Percentiles rank a stretch among this genome's conserved stretches.
Conservation (phyloP, 495 filamentous ascomycete genomes). For the Daldinia childiae region DNA sequence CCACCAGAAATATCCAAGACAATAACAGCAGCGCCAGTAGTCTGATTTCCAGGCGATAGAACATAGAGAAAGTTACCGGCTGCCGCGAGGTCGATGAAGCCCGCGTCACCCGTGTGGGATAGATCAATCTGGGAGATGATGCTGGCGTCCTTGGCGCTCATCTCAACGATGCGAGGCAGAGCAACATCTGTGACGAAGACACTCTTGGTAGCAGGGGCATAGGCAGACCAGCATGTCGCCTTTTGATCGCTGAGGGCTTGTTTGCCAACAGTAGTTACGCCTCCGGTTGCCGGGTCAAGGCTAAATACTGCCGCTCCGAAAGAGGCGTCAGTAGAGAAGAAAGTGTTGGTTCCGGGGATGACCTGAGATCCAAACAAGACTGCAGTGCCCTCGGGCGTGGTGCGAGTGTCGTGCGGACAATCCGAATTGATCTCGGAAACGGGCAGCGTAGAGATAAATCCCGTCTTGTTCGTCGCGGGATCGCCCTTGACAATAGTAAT, state of each 20-base stretch:
- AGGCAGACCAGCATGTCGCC: conserved; percentile 66
- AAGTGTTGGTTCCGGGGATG: conserved; percentile 50
- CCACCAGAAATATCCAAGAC: conserved; percentile 61
- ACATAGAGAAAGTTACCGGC: conserved; percentile 64
- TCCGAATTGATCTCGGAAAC: conserved; percentile 19
- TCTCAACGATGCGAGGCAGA: conserved; percentile 62
- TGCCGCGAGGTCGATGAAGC: conserved; percentile 64
- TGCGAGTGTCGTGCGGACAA: conserved; percentile 36
- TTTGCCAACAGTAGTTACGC: conserved; percentile 43
- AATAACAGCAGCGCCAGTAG: conserved; percentile 53
- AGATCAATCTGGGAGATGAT: conserved; percentile 55
- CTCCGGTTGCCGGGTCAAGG: conserved; percentile 39
- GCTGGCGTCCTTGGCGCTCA: conserved; percentile 53
- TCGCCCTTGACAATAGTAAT: conserved; percentile 68
- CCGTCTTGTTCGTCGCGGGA: conserved; percentile 59
- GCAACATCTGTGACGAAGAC: conserved; percentile 66
- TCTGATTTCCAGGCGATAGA: conserved; percentile 62
- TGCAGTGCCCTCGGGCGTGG: conserved; percentile 58
- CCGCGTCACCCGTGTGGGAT: conserved; percentile 55
- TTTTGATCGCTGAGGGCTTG: conserved; percentile 55
- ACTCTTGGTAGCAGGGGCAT: conserved; percentile 52
- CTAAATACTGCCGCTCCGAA: conserved; percentile 61
- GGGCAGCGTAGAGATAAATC: conserved; percentile 60
- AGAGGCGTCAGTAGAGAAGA: conserved; percentile 65
- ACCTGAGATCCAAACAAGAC: conserved; percentile 63